These are phyloP conservation scores for Claviceps paspali DNA, from an alignment of 2,329 filamentous ascomycete genomes.

Conservation along the genomic window DNA sequence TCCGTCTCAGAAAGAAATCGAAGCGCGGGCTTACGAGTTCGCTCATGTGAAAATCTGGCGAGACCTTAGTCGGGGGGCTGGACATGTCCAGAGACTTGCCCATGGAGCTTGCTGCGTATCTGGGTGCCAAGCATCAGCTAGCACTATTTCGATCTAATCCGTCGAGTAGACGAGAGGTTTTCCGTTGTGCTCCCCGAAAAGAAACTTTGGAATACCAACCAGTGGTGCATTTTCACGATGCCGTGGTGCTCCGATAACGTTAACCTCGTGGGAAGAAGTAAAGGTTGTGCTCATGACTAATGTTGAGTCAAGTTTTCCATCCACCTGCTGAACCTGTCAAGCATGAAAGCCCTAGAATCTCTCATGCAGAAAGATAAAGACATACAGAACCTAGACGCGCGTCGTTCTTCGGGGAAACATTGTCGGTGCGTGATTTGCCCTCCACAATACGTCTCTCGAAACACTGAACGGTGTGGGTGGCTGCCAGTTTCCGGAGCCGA, in stretches of 20 bases:
- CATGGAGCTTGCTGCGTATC: slow-evolving; percentile 44
- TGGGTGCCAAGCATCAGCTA: slow-evolving; percentile 51
- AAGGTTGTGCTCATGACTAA: background rate
- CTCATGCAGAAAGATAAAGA: slow-evolving; percentile 35
- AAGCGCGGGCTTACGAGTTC: slow-evolving; percentile 40
- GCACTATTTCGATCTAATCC: slow-evolving; percentile 55
- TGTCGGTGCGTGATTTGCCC: slow-evolving; percentile 30
- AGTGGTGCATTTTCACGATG: slow-evolving; percentile 53
- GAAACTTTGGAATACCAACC: slow-evolving; percentile 48
- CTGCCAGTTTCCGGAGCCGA: slow-evolving; percentile 42
- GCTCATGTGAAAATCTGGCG: slow-evolving; percentile 53
- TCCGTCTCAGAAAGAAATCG: slow-evolving; percentile 41
- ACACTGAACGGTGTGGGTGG: background rate
- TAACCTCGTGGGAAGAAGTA: no score
- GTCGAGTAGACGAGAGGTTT: slow-evolving; percentile 38
- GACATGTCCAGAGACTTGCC: slow-evolving; percentile 45
- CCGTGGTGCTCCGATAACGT: slow-evolving; percentile 29
- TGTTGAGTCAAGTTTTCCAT: slow-evolving; percentile 42
- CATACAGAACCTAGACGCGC: slow-evolving; percentile 38
- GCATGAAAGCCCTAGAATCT: slow-evolving; percentile 43
- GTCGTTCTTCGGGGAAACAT: slow-evolving; percentile 60
- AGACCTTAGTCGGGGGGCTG: slow-evolving; percentile 36
- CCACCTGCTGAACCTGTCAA: slow-evolving; percentile 50
- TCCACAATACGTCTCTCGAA: background rate
- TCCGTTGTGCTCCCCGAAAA: slow-evolving; percentile 41